Conservation (phyloP, 2,329 filamentous ascomycete genomes). For the Fusarium coicis region DNA sequence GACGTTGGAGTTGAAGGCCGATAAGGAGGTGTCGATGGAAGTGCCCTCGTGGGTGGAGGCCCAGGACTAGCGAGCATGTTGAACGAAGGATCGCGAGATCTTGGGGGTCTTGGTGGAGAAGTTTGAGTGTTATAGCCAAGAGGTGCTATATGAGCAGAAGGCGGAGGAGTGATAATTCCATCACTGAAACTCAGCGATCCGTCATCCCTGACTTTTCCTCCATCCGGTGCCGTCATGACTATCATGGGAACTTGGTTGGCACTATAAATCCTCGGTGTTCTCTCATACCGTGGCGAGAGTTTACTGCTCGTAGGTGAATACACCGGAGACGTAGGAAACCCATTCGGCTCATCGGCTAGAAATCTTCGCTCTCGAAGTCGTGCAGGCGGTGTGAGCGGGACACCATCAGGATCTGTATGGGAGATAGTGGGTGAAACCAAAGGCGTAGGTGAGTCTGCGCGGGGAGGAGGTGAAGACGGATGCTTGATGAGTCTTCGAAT, state of each 20-base stretch:
- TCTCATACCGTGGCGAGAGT: slow-evolving; percentile 49
- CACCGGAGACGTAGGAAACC: slow-evolving; percentile 53
- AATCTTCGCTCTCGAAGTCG: slow-evolving; percentile 60
- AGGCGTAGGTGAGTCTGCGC: slow-evolving; percentile 53
- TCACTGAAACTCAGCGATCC: slow-evolving; percentile 2
- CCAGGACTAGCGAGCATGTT: slow-evolving; percentile 49
- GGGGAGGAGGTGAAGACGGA: slow-evolving; percentile 37
- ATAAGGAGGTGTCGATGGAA: slow-evolving; percentile 43
- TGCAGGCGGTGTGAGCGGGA: slow-evolving; percentile 57
- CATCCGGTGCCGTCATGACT: slow-evolving; percentile 29
- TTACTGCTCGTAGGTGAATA: slow-evolving; percentile 52
- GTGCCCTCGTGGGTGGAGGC: slow-evolving; percentile 58
- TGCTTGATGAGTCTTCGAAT: slow-evolving; percentile 33
- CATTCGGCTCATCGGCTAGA: slow-evolving; percentile 29
- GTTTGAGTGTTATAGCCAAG: neutral
- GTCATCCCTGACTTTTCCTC: slow-evolving; percentile 3
- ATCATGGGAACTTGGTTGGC: slow-evolving; percentile 29
- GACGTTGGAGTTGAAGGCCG: slow-evolving; percentile 26
- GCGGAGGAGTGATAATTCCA: slow-evolving; percentile 12
- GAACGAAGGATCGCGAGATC: slow-evolving; percentile 17
- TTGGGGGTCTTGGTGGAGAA: slow-evolving; percentile 26
- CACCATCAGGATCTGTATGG: slow-evolving; percentile 27
- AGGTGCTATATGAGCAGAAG: slow-evolving; percentile 6
- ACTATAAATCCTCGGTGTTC: slow-evolving; percentile 22
- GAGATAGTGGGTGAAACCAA: slow-evolving; percentile 54